Conservation (phyloP, 148 eudicot species). For the Nyssa sinensis region DNA sequence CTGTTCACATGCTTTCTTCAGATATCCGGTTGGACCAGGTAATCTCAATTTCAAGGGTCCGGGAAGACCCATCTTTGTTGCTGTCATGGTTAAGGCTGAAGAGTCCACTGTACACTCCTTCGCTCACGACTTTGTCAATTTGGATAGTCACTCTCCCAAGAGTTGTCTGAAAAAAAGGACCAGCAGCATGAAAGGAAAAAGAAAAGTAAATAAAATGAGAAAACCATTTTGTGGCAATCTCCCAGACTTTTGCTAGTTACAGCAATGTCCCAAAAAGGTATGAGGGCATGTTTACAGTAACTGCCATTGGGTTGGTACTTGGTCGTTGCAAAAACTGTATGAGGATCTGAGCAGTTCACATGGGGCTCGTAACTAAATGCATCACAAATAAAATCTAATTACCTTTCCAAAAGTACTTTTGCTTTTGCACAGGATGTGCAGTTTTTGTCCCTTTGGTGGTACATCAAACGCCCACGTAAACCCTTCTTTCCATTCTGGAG, state of each 20-base stretch:
- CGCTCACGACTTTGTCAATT: slow-evolving; percentile 81
- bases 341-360: background rate
- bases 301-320: background rate
- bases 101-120: slow-evolving; percentile 69
- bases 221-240: background rate
- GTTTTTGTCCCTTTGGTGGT: slow-evolving; percentile 87
- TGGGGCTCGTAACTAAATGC: slow-evolving; percentile 2
- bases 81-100: slow-evolving; percentile 65
- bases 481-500: slow-evolving; percentile 81
- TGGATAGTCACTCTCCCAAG: slow-evolving; percentile 80
- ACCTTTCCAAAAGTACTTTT: slow-evolving; percentile 86
- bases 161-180: slow-evolving; percentile 48
- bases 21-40: slow-evolving; percentile 70
- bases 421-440: slow-evolving; percentile 79
- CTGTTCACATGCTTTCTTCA: slow-evolving; percentile 34
- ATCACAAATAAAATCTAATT: slow-evolving; percentile 4
- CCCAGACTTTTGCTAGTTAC: background rate
- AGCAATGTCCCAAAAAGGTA: background rate
- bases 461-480: slow-evolving; percentile 85
- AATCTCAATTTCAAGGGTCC: slow-evolving; percentile 75
- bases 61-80: slow-evolving; percentile 58
- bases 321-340: background rate
- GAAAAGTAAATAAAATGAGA: background rate
- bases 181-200: slow-evolving; percentile 6
- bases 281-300: background rate